A percentile compares a stretch with the other conserved stretches of the same genome.
phyloP scores from a whole-genome alignment of 2,329 filamentous ascomycete species.

The Xenoacremonium recifei region DNA sequence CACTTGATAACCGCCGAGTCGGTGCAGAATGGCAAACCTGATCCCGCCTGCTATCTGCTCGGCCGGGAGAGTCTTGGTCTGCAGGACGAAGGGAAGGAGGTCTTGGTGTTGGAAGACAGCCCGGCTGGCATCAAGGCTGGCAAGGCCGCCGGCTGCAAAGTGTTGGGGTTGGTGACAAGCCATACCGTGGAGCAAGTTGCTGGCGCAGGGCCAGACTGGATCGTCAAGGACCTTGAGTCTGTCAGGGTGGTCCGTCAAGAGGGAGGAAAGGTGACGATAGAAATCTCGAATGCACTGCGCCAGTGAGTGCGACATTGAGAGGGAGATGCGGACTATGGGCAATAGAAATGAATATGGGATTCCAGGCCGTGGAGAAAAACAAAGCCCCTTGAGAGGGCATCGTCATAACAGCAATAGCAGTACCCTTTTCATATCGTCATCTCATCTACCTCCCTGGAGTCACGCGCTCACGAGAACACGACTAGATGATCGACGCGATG shows the following conservation, averaged over 20 bases:
- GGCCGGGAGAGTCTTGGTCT: slow-evolving; percentile 62
- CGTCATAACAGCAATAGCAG: too few relatives aligned
- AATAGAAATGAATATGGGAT: slow-evolving; percentile 5
- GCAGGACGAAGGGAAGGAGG: slow-evolving; percentile 42
- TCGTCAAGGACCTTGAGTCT: slow-evolving; percentile 76
- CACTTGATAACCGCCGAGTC: slow-evolving; percentile 74
- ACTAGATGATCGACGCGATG: background rate
- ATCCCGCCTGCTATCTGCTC: slow-evolving; percentile 71
- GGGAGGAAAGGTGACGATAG: slow-evolving; percentile 61
- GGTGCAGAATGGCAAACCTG: slow-evolving; percentile 72
- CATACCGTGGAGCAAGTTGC: slow-evolving; percentile 71
- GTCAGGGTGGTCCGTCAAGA: slow-evolving; percentile 61
- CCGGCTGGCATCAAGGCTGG: slow-evolving; percentile 82
- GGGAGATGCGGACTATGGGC: slow-evolving; percentile 3
- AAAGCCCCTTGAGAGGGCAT: slow-evolving; percentile 4
- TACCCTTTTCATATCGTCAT: background rate
- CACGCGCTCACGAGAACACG: background rate
- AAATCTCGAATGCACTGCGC: slow-evolving; percentile 62
- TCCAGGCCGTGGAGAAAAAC: slow-evolving; percentile 4
- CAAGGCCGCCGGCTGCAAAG: slow-evolving; percentile 81
- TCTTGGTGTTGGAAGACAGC: slow-evolving; percentile 86
- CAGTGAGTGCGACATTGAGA: slow-evolving; percentile 15
- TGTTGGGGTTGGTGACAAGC: slow-evolving; percentile 81
- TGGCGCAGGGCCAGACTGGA: slow-evolving; percentile 81
- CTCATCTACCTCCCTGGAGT: slow-evolving; percentile 1